A percentile compares a stretch with the other conserved stretches of the same genome.
Evolutionary conservation across 2,329 filamentous ascomycete genomes (phyloP).

Genomic region (Mycosphaerella arachidis): DNA sequence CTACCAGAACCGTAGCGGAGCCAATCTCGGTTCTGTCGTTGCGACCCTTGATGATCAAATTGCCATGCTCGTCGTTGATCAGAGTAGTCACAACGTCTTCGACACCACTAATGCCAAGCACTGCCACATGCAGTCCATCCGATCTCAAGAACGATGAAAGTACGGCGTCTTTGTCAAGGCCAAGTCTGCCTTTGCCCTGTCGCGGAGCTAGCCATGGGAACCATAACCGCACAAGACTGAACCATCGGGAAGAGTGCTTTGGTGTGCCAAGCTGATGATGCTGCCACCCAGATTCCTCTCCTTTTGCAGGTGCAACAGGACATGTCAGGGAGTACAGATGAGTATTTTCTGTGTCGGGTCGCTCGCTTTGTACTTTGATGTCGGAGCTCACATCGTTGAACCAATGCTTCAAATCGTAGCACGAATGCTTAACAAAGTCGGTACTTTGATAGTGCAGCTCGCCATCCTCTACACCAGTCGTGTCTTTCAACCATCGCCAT

Average conservation of each 20-base stretch:
- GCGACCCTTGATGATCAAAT: conserved; percentile 62
- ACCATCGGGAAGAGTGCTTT: conserved; percentile 66
- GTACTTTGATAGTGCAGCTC: conserved; percentile 50
- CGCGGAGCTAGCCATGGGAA: conserved; percentile 83
- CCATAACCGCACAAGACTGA: conserved; percentile 74
- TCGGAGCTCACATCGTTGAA: conserved; percentile 55
- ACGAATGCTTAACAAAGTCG: conserved; percentile 28
- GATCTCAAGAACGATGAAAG: conserved; percentile 70
- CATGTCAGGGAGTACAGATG: conserved; percentile 65
- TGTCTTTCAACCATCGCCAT: conserved; percentile 70
- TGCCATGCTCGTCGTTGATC: conserved; percentile 59
- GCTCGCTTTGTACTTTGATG: conserved; percentile 51
- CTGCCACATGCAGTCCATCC: conserved; percentile 68
- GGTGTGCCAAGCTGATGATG: conserved; percentile 60
- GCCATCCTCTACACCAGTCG: conserved; percentile 60
- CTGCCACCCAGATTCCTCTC: conserved; percentile 54
- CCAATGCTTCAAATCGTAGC: conserved; percentile 49
- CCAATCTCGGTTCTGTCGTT: conserved; percentile 62
- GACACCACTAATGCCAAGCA: conserved; percentile 73
- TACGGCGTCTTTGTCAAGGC: conserved; percentile 71
- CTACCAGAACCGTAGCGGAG: conserved; percentile 61
- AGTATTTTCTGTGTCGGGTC: conserved; percentile 64
- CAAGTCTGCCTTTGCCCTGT: conserved; percentile 66
- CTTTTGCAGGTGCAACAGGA: conserved; percentile 52
- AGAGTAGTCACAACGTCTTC: conserved; percentile 67